Evolutionary conservation across 176 grass and related monocot genomes (phyloP).

Genomic region (Carex kokanica): DNA sequence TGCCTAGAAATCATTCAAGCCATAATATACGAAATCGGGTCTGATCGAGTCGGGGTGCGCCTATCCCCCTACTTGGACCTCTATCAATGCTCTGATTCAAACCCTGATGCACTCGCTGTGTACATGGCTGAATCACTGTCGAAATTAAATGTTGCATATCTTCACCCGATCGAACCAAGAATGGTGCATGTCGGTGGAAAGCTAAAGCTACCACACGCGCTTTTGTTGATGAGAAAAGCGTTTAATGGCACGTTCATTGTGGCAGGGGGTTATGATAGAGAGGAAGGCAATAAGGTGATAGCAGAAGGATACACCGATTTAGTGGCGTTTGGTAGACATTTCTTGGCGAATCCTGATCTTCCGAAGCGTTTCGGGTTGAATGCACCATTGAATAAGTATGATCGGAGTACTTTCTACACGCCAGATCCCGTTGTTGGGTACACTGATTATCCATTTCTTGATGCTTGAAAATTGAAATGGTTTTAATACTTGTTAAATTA

Average conservation of each 20-base stretch:
- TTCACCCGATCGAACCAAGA: conserved; percentile 22
- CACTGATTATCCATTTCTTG: conserved; percentile 29
- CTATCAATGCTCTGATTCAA: conserved; percentile 9
- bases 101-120: conserved; percentile 7
- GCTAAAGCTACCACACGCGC: no score
- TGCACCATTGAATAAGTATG: conserved; percentile 23
- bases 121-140: conserved; percentile 23
- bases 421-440: conserved; percentile 26
- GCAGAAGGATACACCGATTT: conserved; percentile 27
- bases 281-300: conserved; percentile 32
- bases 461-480: background rate
- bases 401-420: background rate
- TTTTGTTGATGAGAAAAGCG: conserved; percentile 17
- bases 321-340: conserved; percentile 21
- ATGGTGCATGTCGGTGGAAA: background rate
- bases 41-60: conserved; percentile 21
- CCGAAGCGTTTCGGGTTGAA: conserved; percentile 23
- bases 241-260: conserved; percentile 32
- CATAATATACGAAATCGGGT: background rate
- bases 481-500: no score
- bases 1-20: conserved; percentile 11
- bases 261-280: conserved; percentile 13
- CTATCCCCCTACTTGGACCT: conserved; percentile 24
- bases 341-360: conserved; percentile 33
- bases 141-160: conserved; percentile 20